Conservation (phyloP, 805 yeast species). For the Candida parachauliodes region DNA sequence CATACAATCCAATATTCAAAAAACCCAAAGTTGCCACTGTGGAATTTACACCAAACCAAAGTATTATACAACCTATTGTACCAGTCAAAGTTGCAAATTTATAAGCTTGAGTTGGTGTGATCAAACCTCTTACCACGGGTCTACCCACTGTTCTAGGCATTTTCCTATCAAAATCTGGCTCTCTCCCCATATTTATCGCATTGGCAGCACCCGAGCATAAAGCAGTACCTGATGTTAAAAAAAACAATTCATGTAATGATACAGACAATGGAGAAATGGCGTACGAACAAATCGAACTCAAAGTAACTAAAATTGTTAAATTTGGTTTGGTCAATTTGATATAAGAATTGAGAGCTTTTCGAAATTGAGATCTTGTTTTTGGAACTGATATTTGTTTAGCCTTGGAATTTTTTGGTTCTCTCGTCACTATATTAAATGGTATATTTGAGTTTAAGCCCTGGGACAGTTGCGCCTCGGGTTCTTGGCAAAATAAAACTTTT, state of each 20-base stretch:
- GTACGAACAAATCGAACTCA: slow-evolving; percentile 90
- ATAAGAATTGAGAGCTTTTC: slow-evolving; percentile 54
- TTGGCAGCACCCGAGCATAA: slow-evolving; percentile 91
- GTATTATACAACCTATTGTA: slow-evolving; percentile 58
- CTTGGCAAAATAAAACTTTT: slow-evolving; percentile 44
- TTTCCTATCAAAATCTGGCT: slow-evolving; percentile 79
- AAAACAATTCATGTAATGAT: slow-evolving; percentile 63
- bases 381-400: slow-evolving; percentile 4
- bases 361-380: slow-evolving; percentile 20
- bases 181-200: slow-evolving; percentile 96
- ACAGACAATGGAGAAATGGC: slow-evolving; percentile 87
- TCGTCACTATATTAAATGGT: slow-evolving; percentile 58
- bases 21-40: slow-evolving; percentile 81
- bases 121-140: slow-evolving; percentile 83
- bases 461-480: slow-evolving; percentile 25
- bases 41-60: slow-evolving; percentile 80
- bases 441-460: slow-evolving; percentile 27
- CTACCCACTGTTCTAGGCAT: slow-evolving; percentile 87
- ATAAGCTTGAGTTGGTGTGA: slow-evolving; percentile 75
- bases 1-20: slow-evolving; percentile 74
- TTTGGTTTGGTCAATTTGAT: slow-evolving; percentile 87
- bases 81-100: slow-evolving; percentile 77
- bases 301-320: slow-evolving; percentile 79
- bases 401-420: slow-evolving; percentile 13
- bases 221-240: slow-evolving; percentile 80